These are phyloP conservation scores for Populus tremula DNA, from an alignment of 345 rosid genomes.

Conservation along the genomic window DNA sequence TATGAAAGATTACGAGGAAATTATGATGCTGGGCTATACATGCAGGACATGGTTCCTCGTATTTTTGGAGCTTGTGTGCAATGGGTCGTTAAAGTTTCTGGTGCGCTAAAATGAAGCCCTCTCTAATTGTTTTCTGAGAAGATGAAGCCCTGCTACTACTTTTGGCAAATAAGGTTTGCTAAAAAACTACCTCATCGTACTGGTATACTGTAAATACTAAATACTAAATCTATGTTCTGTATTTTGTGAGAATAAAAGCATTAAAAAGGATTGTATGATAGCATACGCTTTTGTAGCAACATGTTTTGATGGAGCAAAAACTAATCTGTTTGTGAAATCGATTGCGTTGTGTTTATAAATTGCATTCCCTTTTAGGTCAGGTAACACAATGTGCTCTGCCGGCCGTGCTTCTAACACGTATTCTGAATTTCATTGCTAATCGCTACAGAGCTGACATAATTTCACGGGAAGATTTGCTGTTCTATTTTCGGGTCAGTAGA, in stretches of 20 bases:
- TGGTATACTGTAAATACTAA: background rate
- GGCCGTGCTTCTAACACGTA: background rate
- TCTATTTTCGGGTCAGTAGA: background rate
- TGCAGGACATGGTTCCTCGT: background rate
- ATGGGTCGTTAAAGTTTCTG: background rate
- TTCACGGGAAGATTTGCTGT: background rate
- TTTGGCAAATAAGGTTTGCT: background rate
- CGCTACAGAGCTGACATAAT: background rate
- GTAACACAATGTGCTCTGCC: background rate
- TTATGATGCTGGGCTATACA: background rate
- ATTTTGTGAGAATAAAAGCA: background rate
- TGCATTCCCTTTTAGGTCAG: background rate
- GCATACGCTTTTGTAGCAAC: background rate
- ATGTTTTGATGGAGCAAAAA: background rate
- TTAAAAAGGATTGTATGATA: background rate
- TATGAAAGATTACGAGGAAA: conserved; percentile 24
- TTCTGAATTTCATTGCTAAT: background rate
- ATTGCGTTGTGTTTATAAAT: background rate
- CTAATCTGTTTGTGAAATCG: too few species aligned
- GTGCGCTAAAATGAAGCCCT: background rate
- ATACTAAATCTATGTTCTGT: background rate
- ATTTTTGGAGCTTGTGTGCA: background rate
- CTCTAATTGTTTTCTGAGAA: background rate
- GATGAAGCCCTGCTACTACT: background rate
- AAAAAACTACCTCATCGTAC: background rate